Percentiles rank a stretch among this genome's conserved stretches.
Evolutionary conservation across 129 eudicot genomes (phyloP).

Genomic region (Calendula officinalis): DNA sequence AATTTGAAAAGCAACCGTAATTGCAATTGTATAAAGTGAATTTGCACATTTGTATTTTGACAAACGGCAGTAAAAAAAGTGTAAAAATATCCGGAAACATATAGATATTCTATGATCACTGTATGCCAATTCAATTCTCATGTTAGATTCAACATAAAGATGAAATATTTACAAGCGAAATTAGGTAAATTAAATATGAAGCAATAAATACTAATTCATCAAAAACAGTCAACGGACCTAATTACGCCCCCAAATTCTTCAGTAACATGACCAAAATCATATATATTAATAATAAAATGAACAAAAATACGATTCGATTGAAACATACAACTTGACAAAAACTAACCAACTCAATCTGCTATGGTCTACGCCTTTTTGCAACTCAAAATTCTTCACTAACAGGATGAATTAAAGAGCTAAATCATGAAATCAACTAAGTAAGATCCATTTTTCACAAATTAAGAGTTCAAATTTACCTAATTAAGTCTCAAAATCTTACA

Average conservation of each 20-base stretch:
- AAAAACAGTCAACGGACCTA: neutral
- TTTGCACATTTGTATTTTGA: conserved; percentile 6
- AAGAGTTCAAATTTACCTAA: neutral
- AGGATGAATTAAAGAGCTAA: no score
- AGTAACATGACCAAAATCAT: neutral
- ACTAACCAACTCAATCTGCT: no score
- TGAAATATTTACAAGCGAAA: neutral
- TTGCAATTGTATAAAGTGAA: conserved; percentile 1
- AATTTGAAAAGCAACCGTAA: no score
- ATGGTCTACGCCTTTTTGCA: no score
- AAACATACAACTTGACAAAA: neutral
- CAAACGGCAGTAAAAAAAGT: conserved; percentile 1
- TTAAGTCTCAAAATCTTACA: neutral
- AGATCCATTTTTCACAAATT: no score
- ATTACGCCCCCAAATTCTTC: neutral
- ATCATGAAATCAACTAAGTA: no score
- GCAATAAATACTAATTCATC: neutral
- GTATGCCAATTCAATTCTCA: neutral
- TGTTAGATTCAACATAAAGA: neutral
- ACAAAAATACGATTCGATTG: neutral
- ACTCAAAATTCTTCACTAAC: no score
- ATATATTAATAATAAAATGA: neutral
- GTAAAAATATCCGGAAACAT: neutral
- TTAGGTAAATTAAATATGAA: neutral
- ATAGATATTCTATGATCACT: neutral